These are phyloP conservation scores for Letharia columbiana DNA, from an alignment of 495 filamentous ascomycete species.

Conservation along the genomic window DNA sequence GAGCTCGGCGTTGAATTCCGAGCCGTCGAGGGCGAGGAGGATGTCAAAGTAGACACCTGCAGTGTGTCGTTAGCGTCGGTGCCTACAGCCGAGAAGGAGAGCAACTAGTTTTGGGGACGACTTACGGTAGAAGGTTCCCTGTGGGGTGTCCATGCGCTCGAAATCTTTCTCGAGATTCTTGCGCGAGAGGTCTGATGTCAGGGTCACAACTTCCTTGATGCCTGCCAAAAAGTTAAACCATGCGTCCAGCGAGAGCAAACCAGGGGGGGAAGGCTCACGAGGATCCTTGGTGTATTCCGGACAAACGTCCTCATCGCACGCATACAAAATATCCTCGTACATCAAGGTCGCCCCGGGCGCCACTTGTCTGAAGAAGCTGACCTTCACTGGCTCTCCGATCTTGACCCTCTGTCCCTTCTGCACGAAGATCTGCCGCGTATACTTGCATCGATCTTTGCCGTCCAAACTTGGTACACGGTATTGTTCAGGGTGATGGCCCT, in stretches of 20 bases:
- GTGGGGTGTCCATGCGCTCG: slow-evolving; percentile 97
- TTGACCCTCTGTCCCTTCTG: slow-evolving; percentile 98
- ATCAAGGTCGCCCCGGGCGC: slow-evolving; percentile 95
- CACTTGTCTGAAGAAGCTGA: slow-evolving; percentile 96
- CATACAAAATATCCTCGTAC: slow-evolving; percentile 98
- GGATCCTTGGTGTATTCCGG: slow-evolving; percentile 99
- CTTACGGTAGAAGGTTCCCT: slow-evolving; percentile 89
- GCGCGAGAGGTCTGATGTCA: slow-evolving; percentile 90
- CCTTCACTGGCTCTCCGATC: slow-evolving; percentile 98
- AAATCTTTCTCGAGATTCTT: slow-evolving; percentile 99
- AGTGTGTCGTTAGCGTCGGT: slow-evolving; percentile 5
- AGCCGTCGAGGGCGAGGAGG: slow-evolving; percentile 92
- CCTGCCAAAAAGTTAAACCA: slow-evolving; percentile 42
- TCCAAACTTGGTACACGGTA: slow-evolving; percentile 95
- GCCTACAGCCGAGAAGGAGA: background rate
- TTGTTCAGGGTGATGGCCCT: slow-evolving; percentile 95
- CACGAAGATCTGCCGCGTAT: slow-evolving; percentile 96
- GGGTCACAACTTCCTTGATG: slow-evolving; percentile 98
- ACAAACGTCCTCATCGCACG: slow-evolving; percentile 95
- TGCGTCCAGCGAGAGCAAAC: slow-evolving; percentile 27
- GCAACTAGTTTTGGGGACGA: background rate
- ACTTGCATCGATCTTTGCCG: slow-evolving; percentile 97
- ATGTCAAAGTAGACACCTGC: slow-evolving; percentile 57
- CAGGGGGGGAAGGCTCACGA: slow-evolving; percentile 55
- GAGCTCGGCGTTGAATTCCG: slow-evolving; percentile 94